Conservation (phyloP, 1,284 basidiomycete genomes). For the Sporisorium graminicola region DNA sequence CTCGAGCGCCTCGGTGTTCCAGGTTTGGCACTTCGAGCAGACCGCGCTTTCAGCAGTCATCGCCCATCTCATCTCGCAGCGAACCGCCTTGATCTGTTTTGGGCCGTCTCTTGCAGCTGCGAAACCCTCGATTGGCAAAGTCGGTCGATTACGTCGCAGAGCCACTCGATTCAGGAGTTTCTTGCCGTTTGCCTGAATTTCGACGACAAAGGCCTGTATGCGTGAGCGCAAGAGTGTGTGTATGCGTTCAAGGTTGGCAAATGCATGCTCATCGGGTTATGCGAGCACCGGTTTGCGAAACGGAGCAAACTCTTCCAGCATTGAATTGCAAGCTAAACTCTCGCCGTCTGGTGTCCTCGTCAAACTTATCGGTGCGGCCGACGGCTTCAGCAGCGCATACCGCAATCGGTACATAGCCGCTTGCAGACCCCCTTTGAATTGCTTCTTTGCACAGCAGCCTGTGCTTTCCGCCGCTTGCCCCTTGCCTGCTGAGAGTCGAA, state of each 20-base stretch:
- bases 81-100: neutral
- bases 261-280: neutral
- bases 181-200: neutral
- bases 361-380: constrained; percentile 1
- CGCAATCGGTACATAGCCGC: constrained; percentile 4
- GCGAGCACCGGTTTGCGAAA: constrained; percentile 8
- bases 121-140: neutral
- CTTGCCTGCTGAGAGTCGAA: neutral
- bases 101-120: neutral
- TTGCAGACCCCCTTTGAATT: neutral
- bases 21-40: too few species aligned
- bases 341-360: too few species aligned
- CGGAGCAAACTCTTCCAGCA: neutral
- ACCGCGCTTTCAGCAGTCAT: too few species aligned
- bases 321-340: too few species aligned
- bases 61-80: neutral
- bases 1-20: neutral
- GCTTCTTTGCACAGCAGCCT: neutral
- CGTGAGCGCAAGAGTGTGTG: neutral
- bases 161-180: neutral
- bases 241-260: too few species aligned
- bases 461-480: neutral
- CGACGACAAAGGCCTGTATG: neutral
- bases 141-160: neutral
- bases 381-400: neutral